phyloP scores from a whole-genome alignment of 2,329 filamentous ascomycete species.

The Neurospora crassa region DNA sequence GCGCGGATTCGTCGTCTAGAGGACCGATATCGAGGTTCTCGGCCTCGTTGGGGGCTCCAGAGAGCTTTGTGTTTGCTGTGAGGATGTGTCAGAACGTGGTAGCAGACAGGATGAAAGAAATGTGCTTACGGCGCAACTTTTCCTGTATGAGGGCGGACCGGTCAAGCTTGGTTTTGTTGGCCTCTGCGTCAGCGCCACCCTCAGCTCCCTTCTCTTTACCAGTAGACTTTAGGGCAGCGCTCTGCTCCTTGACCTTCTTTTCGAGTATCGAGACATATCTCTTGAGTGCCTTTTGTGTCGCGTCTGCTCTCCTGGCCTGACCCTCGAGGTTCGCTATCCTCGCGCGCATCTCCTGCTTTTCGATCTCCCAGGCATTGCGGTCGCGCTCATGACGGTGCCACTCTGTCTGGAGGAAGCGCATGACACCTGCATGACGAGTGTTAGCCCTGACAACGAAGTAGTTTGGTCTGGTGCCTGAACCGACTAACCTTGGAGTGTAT shows the following conservation, averaged over 20 bases:
- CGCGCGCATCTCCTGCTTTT: constrained; percentile 97
- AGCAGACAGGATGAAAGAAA: constrained; percentile 5
- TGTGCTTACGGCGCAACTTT: constrained; percentile 42
- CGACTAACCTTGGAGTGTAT: constrained; percentile 44
- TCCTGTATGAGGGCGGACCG: constrained; percentile 45
- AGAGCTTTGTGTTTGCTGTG: constrained; percentile 26
- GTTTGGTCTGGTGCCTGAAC: constrained; percentile 1
- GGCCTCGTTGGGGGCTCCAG: constrained; percentile 33
- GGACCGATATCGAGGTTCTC: constrained; percentile 34
- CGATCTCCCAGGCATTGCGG: constrained; percentile 97
- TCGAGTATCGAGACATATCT: constrained; percentile 88
- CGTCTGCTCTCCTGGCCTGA: constrained; percentile 75
- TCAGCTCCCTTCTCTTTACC: background rate
- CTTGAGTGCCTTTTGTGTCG: constrained; percentile 78
- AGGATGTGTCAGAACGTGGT: constrained; percentile 18
- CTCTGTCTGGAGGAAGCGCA: constrained; percentile 98
- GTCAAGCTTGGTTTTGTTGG: constrained; percentile 31
- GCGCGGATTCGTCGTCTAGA: constrained; percentile 39
- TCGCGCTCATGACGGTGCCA: constrained; percentile 98
- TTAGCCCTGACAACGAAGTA: constrained; percentile 2
- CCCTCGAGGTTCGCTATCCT: constrained; percentile 92
- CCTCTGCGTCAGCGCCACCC: constrained; percentile 29
- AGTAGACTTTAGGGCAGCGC: constrained; percentile 53
- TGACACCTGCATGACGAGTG: constrained; percentile 58
- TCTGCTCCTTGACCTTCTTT: constrained; percentile 75